Percentiles rank a stretch among this genome's conserved stretches.
phyloP scores from a whole-genome alignment of 805 yeast species.

The Candida piceae region DNA sequence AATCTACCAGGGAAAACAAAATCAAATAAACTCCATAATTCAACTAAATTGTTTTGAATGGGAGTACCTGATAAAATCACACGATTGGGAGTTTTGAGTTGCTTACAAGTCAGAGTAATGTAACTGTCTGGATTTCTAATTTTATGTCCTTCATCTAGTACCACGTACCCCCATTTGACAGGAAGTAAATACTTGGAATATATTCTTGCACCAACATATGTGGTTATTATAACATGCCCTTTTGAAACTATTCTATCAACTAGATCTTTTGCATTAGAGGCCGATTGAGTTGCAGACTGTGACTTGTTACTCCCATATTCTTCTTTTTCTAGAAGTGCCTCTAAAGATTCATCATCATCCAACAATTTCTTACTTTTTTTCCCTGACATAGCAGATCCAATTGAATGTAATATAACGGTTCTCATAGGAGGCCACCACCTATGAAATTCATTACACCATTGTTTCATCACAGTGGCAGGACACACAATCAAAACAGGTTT shows the following conservation, averaged over 20 bases:
- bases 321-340: slow-evolving; percentile 37
- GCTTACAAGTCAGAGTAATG: slow-evolving; percentile 80
- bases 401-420: slow-evolving; percentile 81
- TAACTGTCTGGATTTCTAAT: slow-evolving; percentile 92
- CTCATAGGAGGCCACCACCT: slow-evolving; percentile 98
- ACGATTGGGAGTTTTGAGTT: slow-evolving; percentile 76
- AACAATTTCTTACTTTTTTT: slow-evolving; percentile 29
- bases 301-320: slow-evolving; percentile 30
- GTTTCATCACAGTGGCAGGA: slow-evolving; percentile 94
- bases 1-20: slow-evolving; percentile 91
- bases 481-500: slow-evolving; percentile 86
- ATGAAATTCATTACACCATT: slow-evolving; percentile 96
- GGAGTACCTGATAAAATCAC: slow-evolving; percentile 94
- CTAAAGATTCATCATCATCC: slow-evolving; percentile 46
- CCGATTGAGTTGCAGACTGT: slow-evolving; percentile 22
- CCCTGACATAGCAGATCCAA: slow-evolving; percentile 76
- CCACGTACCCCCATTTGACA: slow-evolving; percentile 81
- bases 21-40: slow-evolving; percentile 92
- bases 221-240: slow-evolving; percentile 86
- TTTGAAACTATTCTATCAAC: slow-evolving; percentile 52
- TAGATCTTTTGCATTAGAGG: slow-evolving; percentile 34
- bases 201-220: slow-evolving; percentile 59
- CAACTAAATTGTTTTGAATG: slow-evolving; percentile 87
- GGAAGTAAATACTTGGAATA: slow-evolving; percentile 58
- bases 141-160: slow-evolving; percentile 94